Conservation (phyloP, 441 rosid genomes). For the Capsella rubella region DNA sequence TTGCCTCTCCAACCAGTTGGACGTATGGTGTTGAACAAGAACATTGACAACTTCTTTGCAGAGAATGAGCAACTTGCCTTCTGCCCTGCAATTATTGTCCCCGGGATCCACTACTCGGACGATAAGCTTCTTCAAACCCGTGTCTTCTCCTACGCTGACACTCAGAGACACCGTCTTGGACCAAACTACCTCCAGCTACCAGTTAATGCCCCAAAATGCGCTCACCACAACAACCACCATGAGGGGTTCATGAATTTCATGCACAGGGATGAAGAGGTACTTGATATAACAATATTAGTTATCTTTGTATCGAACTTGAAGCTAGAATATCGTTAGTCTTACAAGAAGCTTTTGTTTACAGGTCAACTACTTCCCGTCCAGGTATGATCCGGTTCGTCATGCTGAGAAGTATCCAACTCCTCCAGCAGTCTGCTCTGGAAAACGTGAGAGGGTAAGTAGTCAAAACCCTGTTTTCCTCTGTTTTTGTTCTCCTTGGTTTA, state of each 20-base stretch:
- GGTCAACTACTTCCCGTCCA: constrained; percentile 94
- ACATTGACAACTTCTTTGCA: constrained; percentile 95
- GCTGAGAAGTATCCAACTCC: constrained; percentile 81
- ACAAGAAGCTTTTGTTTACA: constrained; percentile 44
- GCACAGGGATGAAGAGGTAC: constrained; percentile 98
- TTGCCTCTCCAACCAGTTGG: constrained; percentile 94
- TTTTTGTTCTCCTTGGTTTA: neutral
- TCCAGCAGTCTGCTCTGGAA: constrained; percentile 61
- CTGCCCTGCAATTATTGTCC: constrained; percentile 86
- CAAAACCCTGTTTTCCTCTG: neutral
- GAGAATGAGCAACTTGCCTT: constrained; percentile 97
- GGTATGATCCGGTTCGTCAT: constrained; percentile 82
- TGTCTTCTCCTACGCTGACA: constrained; percentile 85
- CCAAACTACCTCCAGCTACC: constrained; percentile 97
- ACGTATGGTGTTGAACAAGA: constrained; percentile 94
- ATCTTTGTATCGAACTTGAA: neutral
- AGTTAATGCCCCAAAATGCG: constrained; percentile 89
- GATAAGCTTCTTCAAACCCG: constrained; percentile 93
- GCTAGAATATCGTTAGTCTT: neutral
- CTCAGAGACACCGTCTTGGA: constrained; percentile 98
- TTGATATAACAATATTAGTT: neutral
- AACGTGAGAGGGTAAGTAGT: constrained; percentile 79
- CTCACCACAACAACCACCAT: constrained; percentile 94
- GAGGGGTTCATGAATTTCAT: constrained; percentile 94
- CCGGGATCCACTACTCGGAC: constrained; percentile 85